A percentile compares a stretch with the other conserved stretches of the same genome.
phyloP scores from a whole-genome alignment of 1,284 basidiomycete species.

The Apiotrichum porosum region DNA sequence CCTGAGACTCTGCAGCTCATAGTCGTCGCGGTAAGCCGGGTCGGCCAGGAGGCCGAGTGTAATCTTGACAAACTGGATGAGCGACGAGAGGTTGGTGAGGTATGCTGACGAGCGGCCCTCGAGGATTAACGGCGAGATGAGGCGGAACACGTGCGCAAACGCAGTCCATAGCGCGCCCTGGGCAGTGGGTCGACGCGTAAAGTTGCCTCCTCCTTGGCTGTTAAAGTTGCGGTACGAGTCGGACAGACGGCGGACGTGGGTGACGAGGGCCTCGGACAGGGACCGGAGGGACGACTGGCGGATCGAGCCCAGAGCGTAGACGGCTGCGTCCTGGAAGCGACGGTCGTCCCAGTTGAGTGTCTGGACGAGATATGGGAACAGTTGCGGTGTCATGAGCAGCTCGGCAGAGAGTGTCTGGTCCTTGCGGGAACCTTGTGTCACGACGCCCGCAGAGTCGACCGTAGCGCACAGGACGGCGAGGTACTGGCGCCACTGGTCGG shows the following conservation, averaged over 20 bases:
- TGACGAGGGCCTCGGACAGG: conserved; percentile 75
- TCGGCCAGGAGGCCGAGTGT: conserved; percentile 72
- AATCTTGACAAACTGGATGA: conserved; percentile 79
- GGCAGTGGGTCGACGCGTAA: conserved; percentile 55
- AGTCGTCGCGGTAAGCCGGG: conserved; percentile 68
- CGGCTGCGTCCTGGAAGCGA: conserved; percentile 76
- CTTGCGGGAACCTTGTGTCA: conserved; percentile 52
- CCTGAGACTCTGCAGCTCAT: conserved; percentile 73
- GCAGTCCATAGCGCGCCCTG: conserved; percentile 81
- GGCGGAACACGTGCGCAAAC: conserved; percentile 81
- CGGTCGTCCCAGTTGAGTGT: conserved; percentile 82
- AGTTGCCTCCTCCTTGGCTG: background rate
- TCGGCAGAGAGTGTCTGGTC: conserved; percentile 50
- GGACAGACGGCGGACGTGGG: conserved; percentile 68
- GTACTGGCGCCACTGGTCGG: conserved; percentile 86
- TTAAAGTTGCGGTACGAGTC: conserved; percentile 48
- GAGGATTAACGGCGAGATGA: conserved; percentile 73
- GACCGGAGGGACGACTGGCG: conserved; percentile 71
- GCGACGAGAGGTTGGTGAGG: conserved; percentile 63
- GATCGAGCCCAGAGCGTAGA: conserved; percentile 81
- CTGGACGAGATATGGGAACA: conserved; percentile 80
- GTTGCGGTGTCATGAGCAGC: conserved; percentile 57
- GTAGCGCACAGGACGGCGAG: conserved; percentile 76
- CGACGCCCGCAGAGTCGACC: conserved; percentile 52
- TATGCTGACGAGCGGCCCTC: conserved; percentile 65